Evolutionary conservation across 2,329 filamentous ascomycete genomes (phyloP), one percentile per base, ranked within the genome.

Genomic region (Leptographium radiaticola): DNA sequence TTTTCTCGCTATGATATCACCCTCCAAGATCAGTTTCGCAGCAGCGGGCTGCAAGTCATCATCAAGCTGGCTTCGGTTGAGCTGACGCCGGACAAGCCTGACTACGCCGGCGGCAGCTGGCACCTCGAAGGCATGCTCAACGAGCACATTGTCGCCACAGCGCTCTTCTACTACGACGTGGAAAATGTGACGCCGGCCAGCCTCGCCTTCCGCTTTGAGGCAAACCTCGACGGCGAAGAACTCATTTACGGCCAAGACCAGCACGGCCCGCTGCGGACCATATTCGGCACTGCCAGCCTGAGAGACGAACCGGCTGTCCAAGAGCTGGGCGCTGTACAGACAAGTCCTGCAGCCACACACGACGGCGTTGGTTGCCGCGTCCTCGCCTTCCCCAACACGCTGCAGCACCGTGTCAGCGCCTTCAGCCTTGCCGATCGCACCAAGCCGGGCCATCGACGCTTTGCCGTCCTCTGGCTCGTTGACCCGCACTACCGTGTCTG

Each of bases 61-160:
- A 73, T 84, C 20, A 82, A 84, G 60, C 68, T 86, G 56, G 72
- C 76, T 0, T 74, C 71, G 33, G 75, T 83, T 49, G 70, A 81
- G 43, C 68, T 84, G 1, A 77, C 72, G 0, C 79, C 79, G 0
- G 73, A 76, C 8, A 74, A 77, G 36, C 75, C 77, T 0, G 62
- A 62, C 0, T 81, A 75, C 56, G 60, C 67, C 25, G 33, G 13
- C 40, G 39, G 20, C 25, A 9, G 18, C 42, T 51, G 71, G 68
- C 67, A 73, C 59, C 59, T 74, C 9, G 71, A 75, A 53, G 71
- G 72, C 20, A 60, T 63, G 54, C 55, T 67, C 57, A 80, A 81
- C 58, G 77, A 81, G 61, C 73, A 75, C 56, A 77, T 82, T 49
- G 71, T 70, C 57, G 77, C 75, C 7, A 75, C 75, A 0, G 71